Base-by-base conservation (phyloP, 2,329 filamentous ascomycete genomes). In the Colletotrichum lentis region DNA sequence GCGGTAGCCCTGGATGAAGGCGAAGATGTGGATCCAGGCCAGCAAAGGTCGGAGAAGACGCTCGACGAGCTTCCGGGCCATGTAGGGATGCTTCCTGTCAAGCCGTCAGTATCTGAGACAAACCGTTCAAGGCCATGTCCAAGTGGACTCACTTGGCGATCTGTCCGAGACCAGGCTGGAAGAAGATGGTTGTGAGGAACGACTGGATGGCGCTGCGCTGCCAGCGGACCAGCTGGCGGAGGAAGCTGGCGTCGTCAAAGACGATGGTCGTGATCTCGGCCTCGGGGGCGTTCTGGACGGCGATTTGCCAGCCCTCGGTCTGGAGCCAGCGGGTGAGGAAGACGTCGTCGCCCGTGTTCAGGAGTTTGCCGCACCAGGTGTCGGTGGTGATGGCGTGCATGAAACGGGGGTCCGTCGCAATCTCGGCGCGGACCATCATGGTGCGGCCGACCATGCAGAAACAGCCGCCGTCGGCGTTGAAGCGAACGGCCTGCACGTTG, bases 371-470 rank as follows among this genome's bases (percentile, higher is more conserved):
- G 7, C 44, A n/a, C 67, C 71, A 76, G 10, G 46, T 62, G 39
- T 77, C 73, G 8, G 71, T 24, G 0, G 56, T 71, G 41, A 76
- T 74, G 1, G 56, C 70, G 8, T 62, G 31, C 18, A 73, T 68
- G 60, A 77, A 77, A 1, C 62, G 69, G 0, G 71, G 50, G 14
- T 74, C 73, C 49, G 59, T 54, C 1, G 73, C 67, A 20, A 76
- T 71, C 12, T 71, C 71, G 14, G 71, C 61, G 12, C 75, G 73
- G n/a, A 76, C 46, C 1, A 76, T 47, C 69, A 75, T 72, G 2
- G 74, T 76, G 3, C 74, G 72, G 3, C 76, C 75, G 0, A 73
- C 71, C 2, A 77, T 65, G 47, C 74, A 76, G 47, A 74, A 76
- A 1, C 72, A 73, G 1, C 71, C 73, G 5, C 72, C 62, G 39